Percentiles rank a stretch among this genome's conserved stretches.
Conservation (phyloP, 495 filamentous ascomycete species). For the Rostrohypoxylon terebratum region DNA sequence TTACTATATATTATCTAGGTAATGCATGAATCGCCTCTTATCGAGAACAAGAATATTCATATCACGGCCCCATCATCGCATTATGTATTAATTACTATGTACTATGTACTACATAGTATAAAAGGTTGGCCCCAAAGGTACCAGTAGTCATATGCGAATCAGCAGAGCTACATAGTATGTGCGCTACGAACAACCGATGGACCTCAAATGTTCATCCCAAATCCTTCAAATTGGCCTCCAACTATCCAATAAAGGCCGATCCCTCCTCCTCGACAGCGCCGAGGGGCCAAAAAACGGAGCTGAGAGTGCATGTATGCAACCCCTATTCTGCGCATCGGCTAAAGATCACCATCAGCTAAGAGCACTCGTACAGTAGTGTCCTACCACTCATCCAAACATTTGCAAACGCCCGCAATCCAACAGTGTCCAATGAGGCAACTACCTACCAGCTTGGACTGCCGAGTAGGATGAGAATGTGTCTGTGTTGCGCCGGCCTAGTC, state of each 20-base stretch:
- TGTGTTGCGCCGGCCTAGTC: slow-evolving; percentile 8
- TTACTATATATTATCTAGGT: background rate
- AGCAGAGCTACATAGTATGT: background rate
- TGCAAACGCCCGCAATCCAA: background rate
- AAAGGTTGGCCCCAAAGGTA: background rate
- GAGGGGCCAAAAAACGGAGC: slow-evolving; percentile 24
- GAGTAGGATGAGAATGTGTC: slow-evolving; percentile 3
- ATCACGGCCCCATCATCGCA: background rate
- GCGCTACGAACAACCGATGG: slow-evolving; percentile 8
- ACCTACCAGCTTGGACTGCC: background rate
- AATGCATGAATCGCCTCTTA: slow-evolving; percentile 7
- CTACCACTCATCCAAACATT: slow-evolving; percentile 5
- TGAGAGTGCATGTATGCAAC: slow-evolving; percentile 29
- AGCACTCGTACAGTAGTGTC: slow-evolving; percentile 13
- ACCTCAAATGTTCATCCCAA: slow-evolving; percentile 15
- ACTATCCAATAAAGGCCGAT: slow-evolving; percentile 20
- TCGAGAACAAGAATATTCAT: slow-evolving; percentile 9
- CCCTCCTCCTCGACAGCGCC: slow-evolving; percentile 12
- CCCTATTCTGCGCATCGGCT: slow-evolving; percentile 42
- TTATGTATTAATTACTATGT: background rate
- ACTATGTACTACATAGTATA: no score
- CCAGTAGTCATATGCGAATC: no score
- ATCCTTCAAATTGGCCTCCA: slow-evolving; percentile 19
- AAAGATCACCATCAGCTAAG: slow-evolving; percentile 30
- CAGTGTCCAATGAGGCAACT: background rate